These are phyloP conservation scores for Mallotus japonicus DNA, from an alignment of 441 rosid genomes.

Conservation along the genomic window DNA sequence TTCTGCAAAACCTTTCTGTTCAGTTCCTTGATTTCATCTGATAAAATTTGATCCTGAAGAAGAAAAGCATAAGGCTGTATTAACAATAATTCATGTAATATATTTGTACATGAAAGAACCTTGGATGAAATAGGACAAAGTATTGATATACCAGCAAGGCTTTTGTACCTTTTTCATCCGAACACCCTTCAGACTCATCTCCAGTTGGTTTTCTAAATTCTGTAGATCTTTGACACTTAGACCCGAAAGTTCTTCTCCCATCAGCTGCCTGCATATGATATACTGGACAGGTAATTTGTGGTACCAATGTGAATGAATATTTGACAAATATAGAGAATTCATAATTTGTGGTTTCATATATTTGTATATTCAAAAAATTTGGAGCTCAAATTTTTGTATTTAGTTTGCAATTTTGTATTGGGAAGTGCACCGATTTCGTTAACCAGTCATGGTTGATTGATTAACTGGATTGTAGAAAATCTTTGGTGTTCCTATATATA, in stretches of 20 bases:
- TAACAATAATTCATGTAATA: not conserved
- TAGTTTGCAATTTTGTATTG: too few species aligned
- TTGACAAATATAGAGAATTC: not conserved
- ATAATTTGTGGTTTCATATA: not conserved
- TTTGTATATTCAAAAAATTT: too few species aligned
- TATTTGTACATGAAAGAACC: not conserved
- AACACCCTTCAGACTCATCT: slow-evolving; percentile 63
- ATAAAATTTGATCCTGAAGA: slow-evolving; percentile 51
- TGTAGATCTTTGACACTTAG: slow-evolving; percentile 56
- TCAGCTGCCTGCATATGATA: slow-evolving; percentile 51
- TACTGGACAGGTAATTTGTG: slow-evolving; percentile 5
- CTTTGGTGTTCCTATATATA: too few species aligned
- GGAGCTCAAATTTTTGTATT: too few species aligned
- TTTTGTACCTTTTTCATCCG: slow-evolving; percentile 61
- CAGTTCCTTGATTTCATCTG: slow-evolving; percentile 65
- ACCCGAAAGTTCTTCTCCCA: slow-evolving; percentile 85
- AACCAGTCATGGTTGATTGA: too few species aligned
- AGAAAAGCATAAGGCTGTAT: slow-evolving; percentile 4
- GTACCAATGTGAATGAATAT: not conserved
- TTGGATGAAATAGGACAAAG: not conserved
- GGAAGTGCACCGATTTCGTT: too few species aligned
- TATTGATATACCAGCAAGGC: not conserved
- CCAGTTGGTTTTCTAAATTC: slow-evolving; percentile 76
- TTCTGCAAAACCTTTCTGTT: slow-evolving; percentile 55
- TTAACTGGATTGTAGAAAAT: too few species aligned